Evolutionary conservation across 371 early-diverging fungal species (phyloP).

Genomic region (Rhizopus sp.): DNA sequence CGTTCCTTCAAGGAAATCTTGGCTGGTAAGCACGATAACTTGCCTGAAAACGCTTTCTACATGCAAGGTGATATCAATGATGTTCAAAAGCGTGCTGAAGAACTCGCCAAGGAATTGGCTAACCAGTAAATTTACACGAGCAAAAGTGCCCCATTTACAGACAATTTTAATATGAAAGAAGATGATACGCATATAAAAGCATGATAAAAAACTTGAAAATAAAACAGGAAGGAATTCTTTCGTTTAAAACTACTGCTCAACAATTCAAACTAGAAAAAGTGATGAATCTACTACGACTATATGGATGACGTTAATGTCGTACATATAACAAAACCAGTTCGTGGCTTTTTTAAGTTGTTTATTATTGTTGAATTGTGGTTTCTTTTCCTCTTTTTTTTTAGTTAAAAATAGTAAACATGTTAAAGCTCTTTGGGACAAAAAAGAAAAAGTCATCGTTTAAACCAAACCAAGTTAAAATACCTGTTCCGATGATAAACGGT

Average conservation of each 20-base stretch:
- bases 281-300: not conserved
- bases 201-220: not conserved
- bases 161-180: not conserved
- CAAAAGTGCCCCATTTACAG: not conserved
- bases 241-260: too few relatives aligned
- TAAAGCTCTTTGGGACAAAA: constrained; percentile 7
- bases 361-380: not conserved
- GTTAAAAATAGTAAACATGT: not conserved
- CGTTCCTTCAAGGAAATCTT: constrained; percentile 96
- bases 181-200: constrained; percentile 1
- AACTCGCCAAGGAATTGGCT: constrained; percentile 74
- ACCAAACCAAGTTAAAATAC: constrained; percentile 16
- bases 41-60: constrained; percentile 97
- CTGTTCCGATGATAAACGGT: constrained; percentile 20
- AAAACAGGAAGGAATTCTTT: too few relatives aligned
- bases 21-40: constrained; percentile 93
- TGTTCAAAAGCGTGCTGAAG: constrained; percentile 91
- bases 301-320: constrained; percentile 13
- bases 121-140: constrained; percentile 30
- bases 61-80: constrained; percentile 98
- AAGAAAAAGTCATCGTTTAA: constrained; percentile 9
- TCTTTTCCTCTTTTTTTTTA: not conserved
- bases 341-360: not conserved
- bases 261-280: not conserved
- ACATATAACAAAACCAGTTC: not conserved